Percentiles rank a stretch among this genome's conserved stretches.
Conservation (phyloP, 2,329 filamentous ascomycete genomes). For the Pezicula radicicola region DNA sequence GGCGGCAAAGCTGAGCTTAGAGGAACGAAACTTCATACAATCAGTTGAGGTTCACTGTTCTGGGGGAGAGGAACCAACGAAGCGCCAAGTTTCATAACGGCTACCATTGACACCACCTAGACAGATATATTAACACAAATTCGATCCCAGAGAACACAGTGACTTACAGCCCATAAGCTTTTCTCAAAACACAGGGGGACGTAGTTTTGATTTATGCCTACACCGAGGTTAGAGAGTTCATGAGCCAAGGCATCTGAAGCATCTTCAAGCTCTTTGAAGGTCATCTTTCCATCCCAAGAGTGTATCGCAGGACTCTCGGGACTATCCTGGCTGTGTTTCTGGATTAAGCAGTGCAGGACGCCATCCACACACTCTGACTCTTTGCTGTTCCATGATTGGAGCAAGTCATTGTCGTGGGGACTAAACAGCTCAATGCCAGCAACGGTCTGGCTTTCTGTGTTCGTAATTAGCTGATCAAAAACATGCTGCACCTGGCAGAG, state of each 20-base stretch:
- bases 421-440: neutral
- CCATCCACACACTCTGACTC: neutral
- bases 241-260: constrained; percentile 1
- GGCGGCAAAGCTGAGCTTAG: too few species aligned
- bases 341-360: constrained; percentile 4
- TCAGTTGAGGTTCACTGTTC: too few species aligned
- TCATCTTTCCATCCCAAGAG: constrained; percentile 8
- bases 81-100: too few species aligned
- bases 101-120: too few species aligned
- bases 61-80: too few species aligned
- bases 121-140: too few species aligned
- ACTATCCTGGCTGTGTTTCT: neutral
- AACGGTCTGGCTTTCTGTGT: neutral
- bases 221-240: constrained; percentile 1
- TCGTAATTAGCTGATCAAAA: too few species aligned
- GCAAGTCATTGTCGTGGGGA: neutral
- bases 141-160: too few species aligned
- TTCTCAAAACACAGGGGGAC: constrained; percentile 16
- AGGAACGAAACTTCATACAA: too few species aligned
- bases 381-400: neutral
- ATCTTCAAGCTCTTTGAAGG: constrained; percentile 12
- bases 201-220: constrained; percentile 3
- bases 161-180: constrained; percentile 1
- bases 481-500: too few species aligned
- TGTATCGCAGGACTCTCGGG: neutral